Base-by-base conservation (phyloP, 768 basidiomycete species). In the Tricholoma matsutake region DNA sequence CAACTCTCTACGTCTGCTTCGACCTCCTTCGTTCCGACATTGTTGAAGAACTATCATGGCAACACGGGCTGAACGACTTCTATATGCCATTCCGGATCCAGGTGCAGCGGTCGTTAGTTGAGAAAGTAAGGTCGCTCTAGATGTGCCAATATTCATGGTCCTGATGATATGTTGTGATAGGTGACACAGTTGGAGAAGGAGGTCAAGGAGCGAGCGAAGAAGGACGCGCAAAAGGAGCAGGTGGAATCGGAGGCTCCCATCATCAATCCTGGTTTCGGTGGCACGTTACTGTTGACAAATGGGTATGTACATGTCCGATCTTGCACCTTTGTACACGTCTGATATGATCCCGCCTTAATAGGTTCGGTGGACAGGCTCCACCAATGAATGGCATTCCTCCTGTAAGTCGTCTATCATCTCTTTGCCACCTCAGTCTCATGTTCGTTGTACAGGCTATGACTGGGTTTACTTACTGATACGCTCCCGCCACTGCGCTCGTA, bases 1-100 rank as follows among this genome's bases (percentile, higher is more conserved):
- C 91, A 1, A 79, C 90, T 63, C 84, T 98, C 22, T 98, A 87
- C 67, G 83, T 91, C 56, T 97, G 95, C 79, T 99, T 95, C 78
- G 96, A 99, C 76, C 82, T 98, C n/a, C 78, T 98, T 57, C 89
- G 93, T 49, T 84, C 94, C 2, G 96, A 98, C 69, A 75, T 96
- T 59, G 94, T 97, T 28, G 91, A 95, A 75, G 96, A 97, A 73
- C 78, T 97, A 35, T 94, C 94, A 63, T 98, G 97, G 97, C 91
- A 93, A 71, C 88, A 97, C 67, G 96, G 89, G 20, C 82, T 99
- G 51, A 94, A 93, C 69, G 97, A 99, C 75, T 98, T 96, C 78
- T 92, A 92, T 71, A 97, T 96, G 92, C 97, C 97, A 1, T 98
- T 92, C 74, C 88, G 86, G 72, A 88, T 97, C 53, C 96, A 98